Conservation (phyloP, 768 basidiomycete genomes). For the Kwoniella sp. region DNA sequence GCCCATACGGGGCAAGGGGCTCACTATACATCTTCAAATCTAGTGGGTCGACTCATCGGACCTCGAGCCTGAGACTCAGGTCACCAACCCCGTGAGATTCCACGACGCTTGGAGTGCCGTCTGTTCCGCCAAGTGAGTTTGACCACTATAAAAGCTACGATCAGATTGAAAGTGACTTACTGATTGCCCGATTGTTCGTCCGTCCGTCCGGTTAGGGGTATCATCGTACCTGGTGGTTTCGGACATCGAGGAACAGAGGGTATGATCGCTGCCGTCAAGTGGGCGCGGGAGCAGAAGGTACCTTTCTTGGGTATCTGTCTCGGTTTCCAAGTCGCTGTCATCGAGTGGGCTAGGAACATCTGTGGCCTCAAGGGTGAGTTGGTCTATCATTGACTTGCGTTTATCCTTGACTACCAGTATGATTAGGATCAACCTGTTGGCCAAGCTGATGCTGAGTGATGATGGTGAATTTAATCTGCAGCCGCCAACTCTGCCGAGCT, state of each 20-base stretch:
- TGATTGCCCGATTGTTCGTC: too few species aligned
- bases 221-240: slow-evolving; percentile 96
- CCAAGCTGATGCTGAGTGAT: neutral
- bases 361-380: slow-evolving; percentile 68
- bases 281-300: slow-evolving; percentile 90
- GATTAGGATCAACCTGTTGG: neutral
- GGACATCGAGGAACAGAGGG: slow-evolving; percentile 91
- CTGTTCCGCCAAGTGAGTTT: slow-evolving; percentile 75
- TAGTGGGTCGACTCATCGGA: slow-evolving; percentile 97
- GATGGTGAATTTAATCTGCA: slow-evolving; percentile 43
- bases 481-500: slow-evolving; percentile 89
- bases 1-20: neutral
- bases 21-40: neutral
- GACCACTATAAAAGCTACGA: neutral
- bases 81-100: slow-evolving; percentile 78
- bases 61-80: slow-evolving; percentile 78
- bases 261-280: slow-evolving; percentile 97
- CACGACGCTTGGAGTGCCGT: slow-evolving; percentile 94
- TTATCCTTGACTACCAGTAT: neutral
- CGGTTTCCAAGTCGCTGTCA: slow-evolving; percentile 94
- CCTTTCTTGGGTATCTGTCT: slow-evolving; percentile 97
- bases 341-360: slow-evolving; percentile 90
- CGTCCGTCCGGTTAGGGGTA: slow-evolving; percentile 65
- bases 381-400: too few species aligned
- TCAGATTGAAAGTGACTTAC: neutral